These are phyloP conservation scores for Alternaria gansuensis DNA, from an alignment of 2,329 filamentous ascomycete genomes.

Conservation along the genomic window DNA sequence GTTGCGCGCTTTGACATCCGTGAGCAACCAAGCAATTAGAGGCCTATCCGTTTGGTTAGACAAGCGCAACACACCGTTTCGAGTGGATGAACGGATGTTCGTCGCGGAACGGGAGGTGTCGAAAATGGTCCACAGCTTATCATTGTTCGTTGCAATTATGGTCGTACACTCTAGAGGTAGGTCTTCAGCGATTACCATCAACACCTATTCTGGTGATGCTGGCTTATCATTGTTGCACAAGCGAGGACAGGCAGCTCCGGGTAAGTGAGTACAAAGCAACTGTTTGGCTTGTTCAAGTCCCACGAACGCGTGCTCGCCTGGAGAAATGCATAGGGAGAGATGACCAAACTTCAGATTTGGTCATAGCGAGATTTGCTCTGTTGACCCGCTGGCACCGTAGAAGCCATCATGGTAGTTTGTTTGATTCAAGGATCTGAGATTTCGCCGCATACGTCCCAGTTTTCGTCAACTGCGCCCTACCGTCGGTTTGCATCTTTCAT, in stretches of 20 bases:
- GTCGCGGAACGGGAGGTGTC: not conserved
- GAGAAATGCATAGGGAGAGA: constrained; percentile 13
- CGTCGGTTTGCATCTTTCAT: constrained; percentile 5
- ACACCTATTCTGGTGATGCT: not conserved
- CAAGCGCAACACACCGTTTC: constrained; percentile 2
- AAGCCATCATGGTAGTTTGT: constrained; percentile 4
- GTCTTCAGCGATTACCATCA: not conserved
- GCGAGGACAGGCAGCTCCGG: constrained; percentile 16
- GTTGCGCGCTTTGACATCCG: constrained; percentile 29
- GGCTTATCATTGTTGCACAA: constrained; percentile 6
- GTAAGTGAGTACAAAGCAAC: constrained; percentile 20
- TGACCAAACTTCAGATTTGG: constrained; percentile 7
- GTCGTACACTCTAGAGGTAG: constrained; percentile 1
- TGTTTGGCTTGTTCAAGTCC: constrained; percentile 14
- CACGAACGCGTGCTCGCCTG: constrained; percentile 32
- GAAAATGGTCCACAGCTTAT: not conserved
- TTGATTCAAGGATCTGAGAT: constrained; percentile 13
- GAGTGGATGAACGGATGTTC: not conserved
- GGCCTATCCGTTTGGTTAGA: constrained; percentile 10
- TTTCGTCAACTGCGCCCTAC: constrained; percentile 10
- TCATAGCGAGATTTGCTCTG: constrained; percentile 11
- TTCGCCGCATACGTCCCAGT: constrained; percentile 2
- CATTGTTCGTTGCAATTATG: not conserved
- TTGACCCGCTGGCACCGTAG: constrained; percentile 1
- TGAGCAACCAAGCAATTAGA: constrained; percentile 22